Percentiles rank a stretch among this genome's conserved stretches.
Evolutionary conservation across 2,329 filamentous ascomycete genomes (phyloP).

Genomic region (Thielaviopsis populi): DNA sequence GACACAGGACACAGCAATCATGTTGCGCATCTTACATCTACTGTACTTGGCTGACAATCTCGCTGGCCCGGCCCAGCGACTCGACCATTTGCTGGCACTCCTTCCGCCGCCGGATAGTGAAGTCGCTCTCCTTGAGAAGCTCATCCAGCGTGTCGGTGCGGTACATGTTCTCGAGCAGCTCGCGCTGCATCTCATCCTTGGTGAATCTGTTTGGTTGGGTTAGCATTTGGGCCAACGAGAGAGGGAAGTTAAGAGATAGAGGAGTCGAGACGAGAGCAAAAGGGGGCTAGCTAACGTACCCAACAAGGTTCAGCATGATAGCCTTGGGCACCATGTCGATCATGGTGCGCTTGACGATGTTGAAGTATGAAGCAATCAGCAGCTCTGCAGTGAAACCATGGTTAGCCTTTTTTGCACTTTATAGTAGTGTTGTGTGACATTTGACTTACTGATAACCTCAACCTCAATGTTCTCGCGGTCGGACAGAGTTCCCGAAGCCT

Average conservation of each 20-base stretch:
- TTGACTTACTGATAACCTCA: constrained; percentile 80
- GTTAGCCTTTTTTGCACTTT: constrained; percentile 3
- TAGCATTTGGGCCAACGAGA: not conserved
- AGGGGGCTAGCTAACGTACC: constrained; percentile 44
- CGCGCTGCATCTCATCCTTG: constrained; percentile 96
- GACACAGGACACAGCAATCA: not conserved
- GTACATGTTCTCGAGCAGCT: constrained; percentile 97
- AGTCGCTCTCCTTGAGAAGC: constrained; percentile 93
- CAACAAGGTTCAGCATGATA: constrained; percentile 92
- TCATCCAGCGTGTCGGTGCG: constrained; percentile 79
- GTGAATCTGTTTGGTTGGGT: constrained; percentile 47
- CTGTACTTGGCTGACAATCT: constrained; percentile 80
- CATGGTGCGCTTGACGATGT: constrained; percentile 96
- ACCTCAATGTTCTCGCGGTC: constrained; percentile 94
- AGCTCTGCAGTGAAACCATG: constrained; percentile 45
- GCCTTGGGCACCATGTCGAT: constrained; percentile 99
- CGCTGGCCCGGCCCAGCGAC: constrained; percentile 71
- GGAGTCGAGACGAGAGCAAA: not conserved
- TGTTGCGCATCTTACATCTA: constrained; percentile 23
- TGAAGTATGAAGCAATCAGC: constrained; percentile 91
- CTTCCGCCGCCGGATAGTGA: constrained; percentile 85
- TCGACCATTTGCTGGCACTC: constrained; percentile 99
- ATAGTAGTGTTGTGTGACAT: not conserved
- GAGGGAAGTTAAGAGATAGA: not conserved
- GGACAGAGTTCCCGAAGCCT: constrained; percentile 82